phyloP scores from a whole-genome alignment of 2,329 filamentous ascomycete genomes.

The Davidsoniella neocaledoniae region DNA sequence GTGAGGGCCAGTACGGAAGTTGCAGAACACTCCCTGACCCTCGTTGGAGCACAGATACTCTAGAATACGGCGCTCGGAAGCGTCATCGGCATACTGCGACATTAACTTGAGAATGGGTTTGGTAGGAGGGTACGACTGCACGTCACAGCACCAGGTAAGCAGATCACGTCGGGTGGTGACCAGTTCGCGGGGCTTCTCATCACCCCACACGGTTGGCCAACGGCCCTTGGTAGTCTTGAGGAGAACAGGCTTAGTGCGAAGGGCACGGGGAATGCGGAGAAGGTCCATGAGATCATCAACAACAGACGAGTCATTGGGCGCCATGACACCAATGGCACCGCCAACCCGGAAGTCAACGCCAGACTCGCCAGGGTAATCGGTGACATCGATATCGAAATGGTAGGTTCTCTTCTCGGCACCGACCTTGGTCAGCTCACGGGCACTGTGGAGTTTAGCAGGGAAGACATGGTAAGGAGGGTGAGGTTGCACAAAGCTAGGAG shows the following conservation, averaged over 20 bases:
- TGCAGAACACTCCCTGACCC: conserved; percentile 83
- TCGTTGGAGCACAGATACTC: conserved; percentile 74
- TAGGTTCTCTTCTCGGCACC: conserved; percentile 94
- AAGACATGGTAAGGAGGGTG: conserved; percentile 88
- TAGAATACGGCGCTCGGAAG: conserved; percentile 77
- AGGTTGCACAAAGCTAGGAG: conserved; percentile 80
- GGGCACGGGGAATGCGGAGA: conserved; percentile 62
- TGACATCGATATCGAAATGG: conserved; percentile 94
- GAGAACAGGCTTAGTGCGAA: conserved; percentile 69
- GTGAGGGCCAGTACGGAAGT: conserved; percentile 78
- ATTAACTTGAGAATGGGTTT: conserved; percentile 74
- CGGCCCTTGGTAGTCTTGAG: conserved; percentile 64
- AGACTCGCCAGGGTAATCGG: conserved; percentile 77
- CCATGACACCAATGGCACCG: conserved; percentile 83
- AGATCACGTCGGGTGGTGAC: conserved; percentile 78
- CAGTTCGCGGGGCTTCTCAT: conserved; percentile 70
- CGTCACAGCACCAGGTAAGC: conserved; percentile 89
- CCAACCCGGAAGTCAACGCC: conserved; percentile 88
- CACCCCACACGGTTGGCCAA: conserved; percentile 97
- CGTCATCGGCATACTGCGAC: conserved; percentile 65
- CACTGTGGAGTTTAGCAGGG: conserved; percentile 69
- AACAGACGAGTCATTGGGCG: conserved; percentile 59
- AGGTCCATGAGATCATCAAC: conserved; percentile 76
- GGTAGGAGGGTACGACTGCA: conserved; percentile 81
- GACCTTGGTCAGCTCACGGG: conserved; percentile 69